Base-by-base conservation (phyloP, 75 land plant species). In the Selaginella tamariscina region DNA sequence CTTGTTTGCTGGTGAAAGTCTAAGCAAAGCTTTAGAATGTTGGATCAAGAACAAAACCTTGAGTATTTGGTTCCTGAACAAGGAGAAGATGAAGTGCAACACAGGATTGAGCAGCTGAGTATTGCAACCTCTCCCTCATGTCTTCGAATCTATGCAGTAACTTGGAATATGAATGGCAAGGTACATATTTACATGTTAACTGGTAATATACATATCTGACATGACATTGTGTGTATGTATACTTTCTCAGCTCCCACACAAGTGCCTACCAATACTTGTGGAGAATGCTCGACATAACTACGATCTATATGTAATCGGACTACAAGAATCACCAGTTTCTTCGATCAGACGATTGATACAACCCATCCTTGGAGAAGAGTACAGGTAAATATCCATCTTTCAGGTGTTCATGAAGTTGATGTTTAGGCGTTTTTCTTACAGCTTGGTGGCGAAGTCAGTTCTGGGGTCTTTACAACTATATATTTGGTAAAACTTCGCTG, bases 91-190 rank as follows among this genome's bases (percentile, higher is more conserved):
- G n/a, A n/a, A n/a, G n/a, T n/a, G n/a, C n/a, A n/a, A n/a, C n/a
- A n/a, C n/a, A n/a, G n/a, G n/a, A n/a, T n/a, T n/a, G n/a, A n/a
- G n/a, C n/a, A n/a, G n/a, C n/a, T n/a, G n/a, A n/a, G n/a, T n/a
- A n/a, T n/a, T n/a, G n/a, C 49, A 39, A 39, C 49, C 5, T 5
- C 49, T 5, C 15, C 49, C 49, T 39, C 15, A 5, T 72, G 72
- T 33, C 70, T 84, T 11, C 74, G 81, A 57, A 56, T 89, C 32
- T 80, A 79, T 54, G 65, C 80, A 8, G 74, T 87, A 15, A 89
- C 95, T 26, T 89, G 90, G 91, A 89, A 89, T 68, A 89, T 89
- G 95, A 89, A 89, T 71, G 87, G 95, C 32, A 77, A 79, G 80
- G 95, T 88, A 68, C 54, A 49, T n/a, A n/a, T 39, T 5, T 5